Percentiles rank a stretch among this genome's conserved stretches.
Conservation (phyloP, 148 eudicot genomes). For the Camellia lanceoleosa region DNA sequence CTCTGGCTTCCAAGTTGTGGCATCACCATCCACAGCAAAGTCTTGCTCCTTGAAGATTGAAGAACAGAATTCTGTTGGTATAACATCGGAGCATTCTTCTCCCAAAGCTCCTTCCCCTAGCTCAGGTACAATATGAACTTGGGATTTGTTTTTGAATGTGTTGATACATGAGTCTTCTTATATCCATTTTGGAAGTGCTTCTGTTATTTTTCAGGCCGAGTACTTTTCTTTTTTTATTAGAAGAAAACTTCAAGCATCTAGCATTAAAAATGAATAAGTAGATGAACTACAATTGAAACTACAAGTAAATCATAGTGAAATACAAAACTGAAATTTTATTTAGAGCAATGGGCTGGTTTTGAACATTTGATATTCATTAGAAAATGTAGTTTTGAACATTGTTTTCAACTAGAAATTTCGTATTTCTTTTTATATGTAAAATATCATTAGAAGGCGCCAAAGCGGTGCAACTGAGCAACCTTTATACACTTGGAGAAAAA, state of each 20-base stretch:
- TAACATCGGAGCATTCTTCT: constrained; percentile 32
- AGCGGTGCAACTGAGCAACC: background rate
- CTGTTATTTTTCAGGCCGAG: background rate
- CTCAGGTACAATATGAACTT: constrained; percentile 51
- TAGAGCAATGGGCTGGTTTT: too few species aligned
- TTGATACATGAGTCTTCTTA: background rate
- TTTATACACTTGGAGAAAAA: background rate
- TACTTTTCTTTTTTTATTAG: background rate
- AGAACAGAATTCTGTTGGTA: constrained; percentile 37
- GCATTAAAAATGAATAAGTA: too few species aligned
- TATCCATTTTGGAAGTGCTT: background rate
- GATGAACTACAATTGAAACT: background rate
- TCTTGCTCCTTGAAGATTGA: constrained; percentile 35
- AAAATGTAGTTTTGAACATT: too few species aligned
- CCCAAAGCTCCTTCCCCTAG: constrained; percentile 65
- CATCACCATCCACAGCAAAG: constrained; percentile 39
- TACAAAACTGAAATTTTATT: too few species aligned
- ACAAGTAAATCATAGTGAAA: background rate
- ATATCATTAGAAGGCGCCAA: background rate
- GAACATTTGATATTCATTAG: too few species aligned
- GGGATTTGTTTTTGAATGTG: background rate
- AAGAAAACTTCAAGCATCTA: too few species aligned
- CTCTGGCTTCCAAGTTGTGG: constrained; percentile 35
- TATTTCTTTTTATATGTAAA: background rate
- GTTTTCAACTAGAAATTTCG: too few species aligned